phyloP scores from a whole-genome alignment of 129 eudicot species.

The Flaveria sonorensis region DNA sequence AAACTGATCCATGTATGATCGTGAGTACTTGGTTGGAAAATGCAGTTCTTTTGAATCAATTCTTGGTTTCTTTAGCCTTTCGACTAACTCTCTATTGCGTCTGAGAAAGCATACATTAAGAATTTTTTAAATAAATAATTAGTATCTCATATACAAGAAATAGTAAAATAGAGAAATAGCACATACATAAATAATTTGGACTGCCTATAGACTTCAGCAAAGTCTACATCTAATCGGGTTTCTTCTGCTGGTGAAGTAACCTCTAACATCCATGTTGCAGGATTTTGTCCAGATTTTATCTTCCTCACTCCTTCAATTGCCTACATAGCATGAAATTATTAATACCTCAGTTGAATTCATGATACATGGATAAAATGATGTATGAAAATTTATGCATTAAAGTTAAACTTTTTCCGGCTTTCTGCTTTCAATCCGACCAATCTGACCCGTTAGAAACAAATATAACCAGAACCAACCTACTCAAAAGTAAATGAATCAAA shows the following conservation, averaged over 20 bases:
- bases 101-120: slow-evolving; percentile 40
- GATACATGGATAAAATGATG: slow-evolving; percentile 9
- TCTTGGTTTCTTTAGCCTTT: slow-evolving; percentile 74
- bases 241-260: slow-evolving; percentile 87
- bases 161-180: slow-evolving; percentile 12
- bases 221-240: slow-evolving; percentile 74
- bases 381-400: neutral
- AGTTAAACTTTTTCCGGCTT: neutral
- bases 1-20: slow-evolving; percentile 69
- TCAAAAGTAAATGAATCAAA: neutral
- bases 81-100: slow-evolving; percentile 72
- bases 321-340: slow-evolving; percentile 37
- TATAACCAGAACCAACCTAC: neutral
- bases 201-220: slow-evolving; percentile 82
- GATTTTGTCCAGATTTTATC: slow-evolving; percentile 82
- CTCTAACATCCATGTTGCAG: slow-evolving; percentile 99
- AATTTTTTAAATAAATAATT: neutral
- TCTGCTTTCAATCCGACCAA: neutral
- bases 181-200: slow-evolving; percentile 76
- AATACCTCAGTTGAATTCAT: slow-evolving; percentile 5
- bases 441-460: neutral
- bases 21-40: slow-evolving; percentile 81
- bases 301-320: slow-evolving; percentile 77
- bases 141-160: neutral
- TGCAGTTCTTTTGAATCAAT: slow-evolving; percentile 69